phyloP scores from a whole-genome alignment of 345 rosid genomes.

The Sisymbrium altissimum region DNA sequence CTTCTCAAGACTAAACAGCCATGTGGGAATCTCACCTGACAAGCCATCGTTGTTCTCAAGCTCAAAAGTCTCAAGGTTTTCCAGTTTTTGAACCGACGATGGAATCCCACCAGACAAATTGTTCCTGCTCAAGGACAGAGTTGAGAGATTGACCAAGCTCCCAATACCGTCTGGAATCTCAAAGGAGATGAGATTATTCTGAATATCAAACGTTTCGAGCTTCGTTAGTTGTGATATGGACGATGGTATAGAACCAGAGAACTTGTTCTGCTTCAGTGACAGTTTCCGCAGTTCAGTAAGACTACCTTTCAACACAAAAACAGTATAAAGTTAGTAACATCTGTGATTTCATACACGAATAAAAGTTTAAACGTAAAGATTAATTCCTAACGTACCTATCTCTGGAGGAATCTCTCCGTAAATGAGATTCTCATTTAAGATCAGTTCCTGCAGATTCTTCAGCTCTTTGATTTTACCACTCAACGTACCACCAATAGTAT shows the following conservation, averaged over 20 bases:
- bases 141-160: constrained; percentile 23
- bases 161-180: constrained; percentile 38
- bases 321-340: neutral
- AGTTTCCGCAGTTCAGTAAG: constrained; percentile 20
- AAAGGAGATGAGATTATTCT: constrained; percentile 20
- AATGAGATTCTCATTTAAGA: constrained; percentile 18
- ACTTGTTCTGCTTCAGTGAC: constrained; percentile 7
- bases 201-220: constrained; percentile 16
- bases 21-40: constrained; percentile 38
- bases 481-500: constrained; percentile 25
- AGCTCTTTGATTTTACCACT: constrained; percentile 17
- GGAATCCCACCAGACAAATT: constrained; percentile 39
- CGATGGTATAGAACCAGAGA: constrained; percentile 35
- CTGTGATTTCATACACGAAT: neutral
- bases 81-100: constrained; percentile 29
- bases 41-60: constrained; percentile 32
- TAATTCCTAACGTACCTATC: constrained; percentile 15
- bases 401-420: constrained; percentile 32
- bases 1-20: constrained; percentile 40
- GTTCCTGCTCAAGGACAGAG: constrained; percentile 26
- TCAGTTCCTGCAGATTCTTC: constrained; percentile 27
- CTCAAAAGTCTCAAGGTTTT: constrained; percentile 31
- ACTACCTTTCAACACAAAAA: constrained; percentile 15
- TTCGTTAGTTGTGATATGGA: constrained; percentile 24
- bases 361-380: neutral